Evolutionary conservation across 2,329 filamentous ascomycete genomes (phyloP).

Genomic region (Furcasterigmium sp.): DNA sequence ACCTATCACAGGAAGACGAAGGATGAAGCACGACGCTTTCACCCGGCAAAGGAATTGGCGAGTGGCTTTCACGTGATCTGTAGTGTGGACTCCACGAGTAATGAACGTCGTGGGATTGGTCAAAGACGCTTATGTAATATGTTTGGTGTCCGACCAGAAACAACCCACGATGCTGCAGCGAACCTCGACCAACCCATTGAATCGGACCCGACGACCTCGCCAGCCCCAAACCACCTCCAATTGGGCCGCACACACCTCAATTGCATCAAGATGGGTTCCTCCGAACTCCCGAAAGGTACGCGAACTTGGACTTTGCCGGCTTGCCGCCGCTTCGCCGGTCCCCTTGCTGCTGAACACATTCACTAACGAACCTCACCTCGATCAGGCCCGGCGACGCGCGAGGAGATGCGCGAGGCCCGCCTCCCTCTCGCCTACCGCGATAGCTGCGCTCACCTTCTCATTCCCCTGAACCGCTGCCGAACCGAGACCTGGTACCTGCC

Average conservation of each 20-base stretch:
- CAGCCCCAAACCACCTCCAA: neutral
- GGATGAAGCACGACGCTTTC: too few relatives aligned
- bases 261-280: constrained; percentile 5
- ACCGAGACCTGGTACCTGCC: constrained; percentile 88
- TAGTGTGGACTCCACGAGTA: neutral
- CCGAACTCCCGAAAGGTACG: constrained; percentile 1
- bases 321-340: neutral
- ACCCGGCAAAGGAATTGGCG: too few relatives aligned
- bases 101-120: neutral
- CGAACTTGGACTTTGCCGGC: neutral
- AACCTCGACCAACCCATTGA: neutral
- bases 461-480: constrained; percentile 93
- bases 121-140: neutral
- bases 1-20: too few relatives aligned
- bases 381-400: constrained; percentile 57
- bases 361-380: neutral
- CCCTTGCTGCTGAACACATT: too few relatives aligned
- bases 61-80: neutral
- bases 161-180: neutral
- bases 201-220: neutral
- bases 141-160: neutral
- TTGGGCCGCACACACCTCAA: constrained; percentile 2
- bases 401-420: constrained; percentile 89
- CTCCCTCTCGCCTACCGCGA: constrained; percentile 90
- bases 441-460: constrained; percentile 89